Percentiles rank a stretch among this genome's conserved stretches.
Conservation (phyloP, 176 grass and related monocot genomes). For the Pontederia paniculata region DNA sequence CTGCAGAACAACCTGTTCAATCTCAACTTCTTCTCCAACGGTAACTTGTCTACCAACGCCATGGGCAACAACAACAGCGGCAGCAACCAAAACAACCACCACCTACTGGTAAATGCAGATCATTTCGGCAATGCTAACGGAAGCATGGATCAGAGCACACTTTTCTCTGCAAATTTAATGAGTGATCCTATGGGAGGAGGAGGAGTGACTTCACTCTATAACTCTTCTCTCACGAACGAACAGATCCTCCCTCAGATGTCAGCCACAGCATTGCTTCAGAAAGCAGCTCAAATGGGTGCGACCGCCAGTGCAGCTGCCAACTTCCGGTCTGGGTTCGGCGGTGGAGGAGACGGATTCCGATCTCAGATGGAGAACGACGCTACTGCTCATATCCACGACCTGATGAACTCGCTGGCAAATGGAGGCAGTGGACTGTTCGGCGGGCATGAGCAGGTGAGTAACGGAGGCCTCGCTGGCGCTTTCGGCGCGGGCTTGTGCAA, state of each 20-base stretch:
- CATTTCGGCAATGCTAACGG: background rate
- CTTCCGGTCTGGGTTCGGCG: slow-evolving; percentile 40
- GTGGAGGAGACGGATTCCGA: slow-evolving; percentile 15
- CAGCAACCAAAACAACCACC: background rate
- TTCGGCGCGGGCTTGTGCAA: background rate
- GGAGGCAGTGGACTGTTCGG: slow-evolving; percentile 11
- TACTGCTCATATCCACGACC: slow-evolving; percentile 41
- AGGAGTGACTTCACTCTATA: slow-evolving; percentile 13
- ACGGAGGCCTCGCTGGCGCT: background rate
- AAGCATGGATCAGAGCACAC: slow-evolving; percentile 18
- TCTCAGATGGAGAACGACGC: slow-evolving; percentile 56
- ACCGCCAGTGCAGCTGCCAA: slow-evolving; percentile 26
- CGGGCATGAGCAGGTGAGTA: background rate
- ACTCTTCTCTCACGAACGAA: slow-evolving; percentile 47
- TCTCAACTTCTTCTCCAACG: slow-evolving; percentile 53
- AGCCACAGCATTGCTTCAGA: slow-evolving; percentile 80
- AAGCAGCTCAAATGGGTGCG: slow-evolving; percentile 83
- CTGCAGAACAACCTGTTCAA: slow-evolving; percentile 67
- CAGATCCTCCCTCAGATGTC: slow-evolving; percentile 75
- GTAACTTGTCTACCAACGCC: slow-evolving; percentile 24
- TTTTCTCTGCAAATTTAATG: slow-evolving; percentile 47
- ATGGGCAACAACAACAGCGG: background rate
- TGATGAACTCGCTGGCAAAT: slow-evolving; percentile 82
- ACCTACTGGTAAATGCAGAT: background rate
- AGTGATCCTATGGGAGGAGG: slow-evolving; percentile 39